Evolutionary conservation across 257 asterid species (phyloP).

Genomic region (Thymus mandschuricus): DNA sequence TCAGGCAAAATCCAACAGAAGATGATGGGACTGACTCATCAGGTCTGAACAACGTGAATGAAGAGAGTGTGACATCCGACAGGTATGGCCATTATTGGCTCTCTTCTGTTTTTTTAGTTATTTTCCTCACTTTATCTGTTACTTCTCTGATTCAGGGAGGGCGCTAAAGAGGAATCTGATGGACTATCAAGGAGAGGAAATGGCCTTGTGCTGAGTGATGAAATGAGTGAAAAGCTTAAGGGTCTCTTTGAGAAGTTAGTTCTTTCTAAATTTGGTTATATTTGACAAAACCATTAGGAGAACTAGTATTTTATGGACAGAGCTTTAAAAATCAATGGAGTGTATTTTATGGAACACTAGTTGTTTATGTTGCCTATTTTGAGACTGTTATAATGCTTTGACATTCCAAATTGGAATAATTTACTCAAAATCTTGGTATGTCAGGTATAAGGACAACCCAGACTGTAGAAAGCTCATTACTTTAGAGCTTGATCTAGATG

Average conservation of each 20-base stretch:
- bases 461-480: constrained; percentile 66
- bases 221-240: constrained; percentile 52
- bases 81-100: constrained; percentile 42
- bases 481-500: constrained; percentile 63
- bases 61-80: constrained; percentile 40
- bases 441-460: constrained; percentile 62
- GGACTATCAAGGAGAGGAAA: constrained; percentile 46
- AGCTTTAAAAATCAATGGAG: constrained; percentile 15
- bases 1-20: constrained; percentile 38
- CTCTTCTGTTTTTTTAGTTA: constrained; percentile 13
- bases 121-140: constrained; percentile 28
- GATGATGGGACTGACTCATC: constrained; percentile 37
- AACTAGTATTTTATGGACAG: constrained; percentile 17
- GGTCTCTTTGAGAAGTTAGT: constrained; percentile 79
- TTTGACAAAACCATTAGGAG: neutral
- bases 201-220: constrained; percentile 43
- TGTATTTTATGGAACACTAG: constrained; percentile 14
- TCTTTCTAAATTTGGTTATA: constrained; percentile 5
- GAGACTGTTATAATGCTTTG: constrained; percentile 26
- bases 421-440: constrained; percentile 23
- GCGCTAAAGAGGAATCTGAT: constrained; percentile 42
- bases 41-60: constrained; percentile 10
- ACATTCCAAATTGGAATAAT: constrained; percentile 24
- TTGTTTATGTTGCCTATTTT: constrained; percentile 19
- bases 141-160: constrained; percentile 51